These are phyloP conservation scores for Ascochyta rabiei DNA, from an alignment of 2,329 filamentous ascomycete genomes.

Conservation along the genomic window DNA sequence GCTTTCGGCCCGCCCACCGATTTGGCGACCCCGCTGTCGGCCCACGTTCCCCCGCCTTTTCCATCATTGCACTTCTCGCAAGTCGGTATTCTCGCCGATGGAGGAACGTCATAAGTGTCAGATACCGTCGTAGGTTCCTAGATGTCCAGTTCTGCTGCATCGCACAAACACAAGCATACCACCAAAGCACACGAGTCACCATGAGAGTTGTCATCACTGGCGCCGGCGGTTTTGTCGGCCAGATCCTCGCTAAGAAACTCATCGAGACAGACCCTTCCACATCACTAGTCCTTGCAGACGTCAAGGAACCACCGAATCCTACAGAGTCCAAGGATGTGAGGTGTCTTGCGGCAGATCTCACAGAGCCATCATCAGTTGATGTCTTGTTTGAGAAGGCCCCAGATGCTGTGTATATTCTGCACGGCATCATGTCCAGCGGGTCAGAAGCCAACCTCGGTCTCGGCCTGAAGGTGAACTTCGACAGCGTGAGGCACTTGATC, in stretches of 20 bases:
- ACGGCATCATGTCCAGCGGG: conserved; percentile 71
- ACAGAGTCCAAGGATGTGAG: conserved; percentile 59
- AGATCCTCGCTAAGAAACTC: conserved; percentile 63
- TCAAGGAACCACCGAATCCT: conserved; percentile 56
- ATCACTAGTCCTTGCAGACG: conserved; percentile 63
- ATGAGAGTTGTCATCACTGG: conserved; percentile 66
- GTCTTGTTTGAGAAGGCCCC: conserved; percentile 35
- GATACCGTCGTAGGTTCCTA: background rate
- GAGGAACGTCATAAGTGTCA: conserved; percentile 12
- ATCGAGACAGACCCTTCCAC: conserved; percentile 54
- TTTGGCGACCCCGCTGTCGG: conserved; percentile 13
- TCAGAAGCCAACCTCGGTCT: conserved; percentile 67
- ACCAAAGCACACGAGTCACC: conserved; percentile 5
- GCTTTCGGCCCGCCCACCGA: conserved; percentile 11
- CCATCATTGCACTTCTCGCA: background rate
- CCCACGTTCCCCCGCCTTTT: conserved; percentile 7
- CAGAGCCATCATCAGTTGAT: conserved; percentile 40
- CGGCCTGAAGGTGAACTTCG: conserved; percentile 65
- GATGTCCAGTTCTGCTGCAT: background rate
- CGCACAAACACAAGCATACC: background rate
- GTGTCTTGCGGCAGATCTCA: conserved; percentile 60
- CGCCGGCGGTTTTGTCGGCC: conserved; percentile 68
- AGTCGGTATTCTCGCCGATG: conserved; percentile 17
- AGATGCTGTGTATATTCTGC: conserved; percentile 61
- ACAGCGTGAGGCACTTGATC: conserved; percentile 62